Evolutionary conservation across 176 grass and related monocot genomes (phyloP), one percentile per base, ranked within the genome.

Genomic region (Zoysia pacifica): DNA sequence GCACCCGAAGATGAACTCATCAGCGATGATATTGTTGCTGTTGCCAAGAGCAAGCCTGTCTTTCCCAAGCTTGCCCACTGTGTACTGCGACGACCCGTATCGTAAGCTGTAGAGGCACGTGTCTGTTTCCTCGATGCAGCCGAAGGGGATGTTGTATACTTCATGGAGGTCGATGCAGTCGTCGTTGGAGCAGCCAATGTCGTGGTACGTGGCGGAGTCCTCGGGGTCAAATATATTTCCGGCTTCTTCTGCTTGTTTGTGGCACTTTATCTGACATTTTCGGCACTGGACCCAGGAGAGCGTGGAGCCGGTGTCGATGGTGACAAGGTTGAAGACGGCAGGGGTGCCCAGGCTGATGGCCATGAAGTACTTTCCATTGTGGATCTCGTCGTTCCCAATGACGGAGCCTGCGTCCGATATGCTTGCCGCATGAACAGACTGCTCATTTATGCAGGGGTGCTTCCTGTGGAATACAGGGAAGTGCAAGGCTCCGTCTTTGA

Each of bases 391-490:
- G 70, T 80, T 15, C 7, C 28, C 61, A 0, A 80, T 15, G 6
- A 85, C 70, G 3, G 60, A 11, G 50, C 76, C 66, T 5, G 64
- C 51, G 14, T 86, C 69, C 58, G 83, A 10, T 67, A 74, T 20
- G 51, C 15, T 80, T 42, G 61, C 42, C 12, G 43, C 5, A 4
- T 50, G 76, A 14, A 67, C 39, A 35, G 5, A 48, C 13, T 45
- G 9, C 2, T 43, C 2, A 7, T 55, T 62, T 7, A 85, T 12
- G 62, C 70, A 74, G 12, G 62, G 77, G 37, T 86, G 62, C 42
- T 80, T 28, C n/a, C 44, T 60, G 70, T 86, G 84, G 62, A 80
- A 86, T 51, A 86, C 84, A 43, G 76, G 77, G 77, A 86, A 86
- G 53, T 73, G 70, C 37, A 86, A 60, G 38, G 62, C 61, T 3